Evolutionary conservation across 2,329 filamentous ascomycete genomes (phyloP).

Genomic region (Allantophomopsis lycopodina): DNA sequence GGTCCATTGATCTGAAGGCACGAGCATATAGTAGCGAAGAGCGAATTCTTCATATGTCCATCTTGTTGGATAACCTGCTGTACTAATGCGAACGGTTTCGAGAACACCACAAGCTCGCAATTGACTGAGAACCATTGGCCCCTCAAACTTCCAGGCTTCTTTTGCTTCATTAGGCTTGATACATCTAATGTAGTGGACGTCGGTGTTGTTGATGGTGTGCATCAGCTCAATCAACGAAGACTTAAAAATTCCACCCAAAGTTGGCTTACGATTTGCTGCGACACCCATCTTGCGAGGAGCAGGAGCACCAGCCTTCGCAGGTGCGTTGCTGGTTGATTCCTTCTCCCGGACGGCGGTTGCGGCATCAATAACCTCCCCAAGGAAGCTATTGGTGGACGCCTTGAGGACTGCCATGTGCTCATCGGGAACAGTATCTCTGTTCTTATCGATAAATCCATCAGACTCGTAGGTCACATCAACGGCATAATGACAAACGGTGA

Average conservation of each 20-base stretch:
- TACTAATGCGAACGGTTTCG: slow-evolving; percentile 95
- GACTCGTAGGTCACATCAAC: slow-evolving; percentile 98
- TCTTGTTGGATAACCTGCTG: slow-evolving; percentile 88
- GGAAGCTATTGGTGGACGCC: slow-evolving; percentile 72
- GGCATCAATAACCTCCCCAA: slow-evolving; percentile 72
- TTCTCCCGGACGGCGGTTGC: slow-evolving; percentile 83
- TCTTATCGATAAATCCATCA: slow-evolving; percentile 98
- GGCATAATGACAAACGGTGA: slow-evolving; percentile 97
- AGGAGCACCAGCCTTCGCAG: slow-evolving; percentile 63
- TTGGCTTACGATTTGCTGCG: slow-evolving; percentile 90
- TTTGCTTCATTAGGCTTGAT: slow-evolving; percentile 99
- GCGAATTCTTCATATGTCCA: slow-evolving; percentile 99
- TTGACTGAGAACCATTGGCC: slow-evolving; percentile 96
- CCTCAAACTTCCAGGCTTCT: slow-evolving; percentile 94
- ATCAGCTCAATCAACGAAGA: slow-evolving; percentile 96
- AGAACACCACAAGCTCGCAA: slow-evolving; percentile 96
- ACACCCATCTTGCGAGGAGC: slow-evolving; percentile 79
- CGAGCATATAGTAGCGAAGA: slow-evolving; percentile 94
- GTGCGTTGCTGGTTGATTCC: slow-evolving; percentile 47
- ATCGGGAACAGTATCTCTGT: slow-evolving; percentile 94
- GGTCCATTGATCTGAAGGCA: slow-evolving; percentile 81
- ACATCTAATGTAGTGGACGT: slow-evolving; percentile 97
- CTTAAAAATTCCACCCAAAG: slow-evolving; percentile 95
- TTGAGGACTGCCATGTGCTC: slow-evolving; percentile 92
- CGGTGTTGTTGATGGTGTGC: slow-evolving; percentile 93